These are phyloP conservation scores for Talaromyces trachyspermus DNA, from an alignment of 495 filamentous ascomycete species.

Conservation along the genomic window DNA sequence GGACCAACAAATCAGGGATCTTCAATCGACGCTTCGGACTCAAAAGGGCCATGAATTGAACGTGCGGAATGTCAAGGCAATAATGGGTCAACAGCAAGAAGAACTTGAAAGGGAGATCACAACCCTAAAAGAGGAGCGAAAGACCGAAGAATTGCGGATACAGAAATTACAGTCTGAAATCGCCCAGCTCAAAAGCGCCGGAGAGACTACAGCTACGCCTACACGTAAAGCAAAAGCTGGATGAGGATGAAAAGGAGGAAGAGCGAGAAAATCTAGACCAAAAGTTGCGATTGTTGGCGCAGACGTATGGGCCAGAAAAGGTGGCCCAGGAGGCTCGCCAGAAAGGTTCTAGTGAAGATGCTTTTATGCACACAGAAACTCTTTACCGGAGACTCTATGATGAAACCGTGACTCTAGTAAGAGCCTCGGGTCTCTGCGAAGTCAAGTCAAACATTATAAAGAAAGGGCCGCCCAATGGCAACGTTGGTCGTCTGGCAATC, in stretches of 20 bases:
- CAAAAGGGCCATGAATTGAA: no score
- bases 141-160: constrained; percentile 13
- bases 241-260: constrained; percentile 11
- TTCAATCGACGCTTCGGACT: no score
- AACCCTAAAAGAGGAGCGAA: constrained; percentile 17
- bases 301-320: constrained; percentile 23
- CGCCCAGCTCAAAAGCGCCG: constrained; percentile 12
- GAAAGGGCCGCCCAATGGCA: constrained; percentile 30
- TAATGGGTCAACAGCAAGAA: constrained; percentile 8
- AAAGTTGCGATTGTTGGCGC: constrained; percentile 14
- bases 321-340: constrained; percentile 6
- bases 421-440: constrained; percentile 23
- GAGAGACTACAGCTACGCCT: neutral
- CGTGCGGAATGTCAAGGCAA: neutral
- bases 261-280: constrained; percentile 10
- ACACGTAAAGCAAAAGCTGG: no score
- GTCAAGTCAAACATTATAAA: constrained; percentile 28
- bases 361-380: constrained; percentile 11
- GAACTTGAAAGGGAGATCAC: constrained; percentile 16
- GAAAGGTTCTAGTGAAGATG: neutral
- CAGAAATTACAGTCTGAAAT: constrained; percentile 22
- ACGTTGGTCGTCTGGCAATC: constrained; percentile 9
- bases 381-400: constrained; percentile 31
- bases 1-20: no score
- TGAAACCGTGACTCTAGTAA: constrained; percentile 18